Conservation (phyloP, 768 basidiomycete genomes). For the Leccinum subtestaceum region DNA sequence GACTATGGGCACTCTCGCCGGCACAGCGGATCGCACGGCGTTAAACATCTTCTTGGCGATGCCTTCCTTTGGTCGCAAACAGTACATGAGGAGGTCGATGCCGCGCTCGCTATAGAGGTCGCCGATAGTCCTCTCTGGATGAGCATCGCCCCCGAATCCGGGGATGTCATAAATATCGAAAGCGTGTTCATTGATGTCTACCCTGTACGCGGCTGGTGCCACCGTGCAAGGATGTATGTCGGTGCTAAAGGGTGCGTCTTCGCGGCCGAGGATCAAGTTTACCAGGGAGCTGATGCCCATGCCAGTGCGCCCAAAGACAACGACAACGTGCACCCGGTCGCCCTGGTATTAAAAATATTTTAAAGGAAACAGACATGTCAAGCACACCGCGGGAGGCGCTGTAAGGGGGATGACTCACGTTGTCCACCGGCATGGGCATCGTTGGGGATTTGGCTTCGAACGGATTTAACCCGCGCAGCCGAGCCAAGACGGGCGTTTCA, state of each 20-base stretch:
- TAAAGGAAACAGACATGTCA: neutral
- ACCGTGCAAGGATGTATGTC: conserved; percentile 32
- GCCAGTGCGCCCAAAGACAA: conserved; percentile 34
- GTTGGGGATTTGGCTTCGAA: conserved; percentile 21
- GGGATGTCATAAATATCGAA: conserved; percentile 33
- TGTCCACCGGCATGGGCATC: conserved; percentile 30
- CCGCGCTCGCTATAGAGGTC: conserved; percentile 32
- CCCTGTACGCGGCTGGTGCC: conserved; percentile 23
- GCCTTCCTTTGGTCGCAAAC: conserved; percentile 29
- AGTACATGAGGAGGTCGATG: conserved; percentile 32
- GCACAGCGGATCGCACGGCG: conserved; percentile 25
- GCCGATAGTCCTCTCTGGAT: conserved; percentile 25
- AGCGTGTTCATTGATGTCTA: conserved; percentile 30
- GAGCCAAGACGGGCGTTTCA: conserved; percentile 22
- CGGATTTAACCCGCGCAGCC: conserved; percentile 26
- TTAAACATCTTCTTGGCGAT: conserved; percentile 27
- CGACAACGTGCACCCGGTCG: conserved; percentile 31
- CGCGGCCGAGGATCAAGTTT: conserved; percentile 31
- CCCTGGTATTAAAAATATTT: conserved; percentile 15
- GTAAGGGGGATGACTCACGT: conserved; percentile 19
- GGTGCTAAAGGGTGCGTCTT: conserved; percentile 33
- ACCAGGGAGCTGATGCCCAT: conserved; percentile 33
- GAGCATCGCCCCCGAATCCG: conserved; percentile 23
- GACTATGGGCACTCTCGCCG: conserved; percentile 38
- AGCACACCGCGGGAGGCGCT: neutral